Base-by-base conservation (phyloP, 2,329 filamentous ascomycete species). In the Apiospora arundinis region DNA sequence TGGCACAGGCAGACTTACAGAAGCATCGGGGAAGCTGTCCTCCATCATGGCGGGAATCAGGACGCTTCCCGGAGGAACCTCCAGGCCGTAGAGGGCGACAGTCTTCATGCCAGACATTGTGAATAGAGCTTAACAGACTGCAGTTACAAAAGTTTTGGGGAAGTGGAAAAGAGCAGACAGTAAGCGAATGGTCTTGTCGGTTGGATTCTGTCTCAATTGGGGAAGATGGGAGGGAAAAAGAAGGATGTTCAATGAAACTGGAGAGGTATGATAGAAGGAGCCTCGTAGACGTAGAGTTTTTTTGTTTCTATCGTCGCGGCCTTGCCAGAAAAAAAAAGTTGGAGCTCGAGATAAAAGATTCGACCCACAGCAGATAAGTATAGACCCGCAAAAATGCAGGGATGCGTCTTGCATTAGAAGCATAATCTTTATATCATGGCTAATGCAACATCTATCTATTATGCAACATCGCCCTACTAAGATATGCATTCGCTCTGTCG, bases 81-180 rank as follows among this genome's bases (percentile, higher is more conserved):
- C 92, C 77, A 98, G 92, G 84, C 95, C 95, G 82, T 96, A 99
- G 81, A 98, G 88, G 82, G 93, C 93, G 83, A 96, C 93, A 75
- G 89, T 88, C 45, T 49, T 49, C 67, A 69, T 69, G 23, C n/a
- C 21, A 28, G 67, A 56, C 67, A 69, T 69, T 14, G 67, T 69
- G 67, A 56, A 25, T 46, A 52, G 42, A 32, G 37, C 40, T 25
- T 45, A 14, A n/a, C 25, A 67, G 42, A 25, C 18, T 21, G 42
- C 65, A 40, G 32, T 63, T 40, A 63, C 32, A n/a, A 21, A 63
- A n/a, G 9, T 37, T 9, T 40, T n/a, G 3, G 28, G 16, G 32
- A 37, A 21, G 16, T 60, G 8, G 0, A 21, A 23, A 63, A 40
- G 32, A 23, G 32, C 28, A 32, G 32, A 18, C n/a, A 40, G 18